phyloP scores from a whole-genome alignment of 768 basidiomycete genomes.

The Suillus discolor region DNA sequence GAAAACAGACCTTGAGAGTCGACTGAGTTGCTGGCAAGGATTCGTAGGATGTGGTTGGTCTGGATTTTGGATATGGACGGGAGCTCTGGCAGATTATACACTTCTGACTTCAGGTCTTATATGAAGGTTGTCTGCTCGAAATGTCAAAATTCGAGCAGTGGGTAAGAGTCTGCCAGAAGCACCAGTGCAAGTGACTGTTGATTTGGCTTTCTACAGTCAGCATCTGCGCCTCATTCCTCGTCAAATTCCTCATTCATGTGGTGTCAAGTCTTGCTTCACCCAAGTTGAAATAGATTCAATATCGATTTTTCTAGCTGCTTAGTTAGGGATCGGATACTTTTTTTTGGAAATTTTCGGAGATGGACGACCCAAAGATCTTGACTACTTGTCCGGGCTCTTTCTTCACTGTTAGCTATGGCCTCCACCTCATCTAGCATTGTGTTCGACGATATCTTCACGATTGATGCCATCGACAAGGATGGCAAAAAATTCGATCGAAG shows the following conservation, averaged over 20 bases:
- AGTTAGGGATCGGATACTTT: neutral
- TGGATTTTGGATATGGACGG: slow-evolving; percentile 88
- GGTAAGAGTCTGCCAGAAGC: neutral
- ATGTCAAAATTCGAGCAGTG: neutral
- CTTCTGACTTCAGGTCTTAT: slow-evolving; percentile 18
- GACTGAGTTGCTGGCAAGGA: slow-evolving; percentile 86
- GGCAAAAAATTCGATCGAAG: slow-evolving; percentile 99
- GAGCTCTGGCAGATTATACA: slow-evolving; percentile 71
- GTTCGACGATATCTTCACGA: slow-evolving; percentile 93
- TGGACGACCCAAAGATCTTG: neutral
- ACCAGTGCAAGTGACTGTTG: neutral
- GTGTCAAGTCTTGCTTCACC: neutral
- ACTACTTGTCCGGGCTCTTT: neutral
- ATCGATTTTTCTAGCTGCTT: neutral
- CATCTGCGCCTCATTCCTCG: neutral
- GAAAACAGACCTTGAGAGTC: slow-evolving; percentile 72
- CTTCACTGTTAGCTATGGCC: slow-evolving; percentile 41
- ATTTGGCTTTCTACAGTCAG: neutral
- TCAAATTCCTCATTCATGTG: neutral
- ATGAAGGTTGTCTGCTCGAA: neutral
- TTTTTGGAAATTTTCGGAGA: neutral
- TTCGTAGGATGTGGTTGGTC: slow-evolving; percentile 89
- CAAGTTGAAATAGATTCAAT: neutral
- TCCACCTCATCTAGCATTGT: slow-evolving; percentile 71
- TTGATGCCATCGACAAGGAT: slow-evolving; percentile 83